Evolutionary conservation across 1,284 basidiomycete genomes (phyloP), one percentile per base, ranked within the genome.

Genomic region (Tilletia indica): DNA sequence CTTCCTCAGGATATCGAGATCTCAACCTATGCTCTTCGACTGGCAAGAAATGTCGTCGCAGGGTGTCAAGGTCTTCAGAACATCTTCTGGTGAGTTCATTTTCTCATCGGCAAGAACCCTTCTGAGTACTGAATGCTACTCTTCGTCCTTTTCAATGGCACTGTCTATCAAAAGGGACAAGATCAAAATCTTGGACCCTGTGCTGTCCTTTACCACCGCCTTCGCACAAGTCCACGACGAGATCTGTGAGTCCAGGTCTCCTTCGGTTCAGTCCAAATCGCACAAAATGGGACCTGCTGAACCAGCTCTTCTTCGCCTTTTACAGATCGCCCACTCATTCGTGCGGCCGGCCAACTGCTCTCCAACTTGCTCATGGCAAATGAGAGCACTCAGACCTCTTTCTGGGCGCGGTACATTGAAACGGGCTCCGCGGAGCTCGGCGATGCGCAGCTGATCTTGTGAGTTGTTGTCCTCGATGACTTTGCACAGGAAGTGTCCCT

Each of bases 281-380:
- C 11, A 34, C 68, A 34, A 68, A 68, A 14, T 42, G 25, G 25
- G 25, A 31, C 25, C 25, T 31, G 25, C 25, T 31, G 25, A 31
- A 31, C 25, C 25, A 31, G 25, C 25, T 31, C 25, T 31, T 31
- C 25, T 31, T 31, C 25, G 25, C 25, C 19, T 25, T 12, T 25
- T 54, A 16, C 34, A 64, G 61, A 64, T 21, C 61, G 61, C 4
- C 67, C 72, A 0, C 68, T 78, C 6, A 68, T 70, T 25, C 71
- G 77, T 8, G 61, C 76, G 1, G 72, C 69, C 4, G 73, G 64
- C 9, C 77, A 78, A 66, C 70, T 78, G 69, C 73, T 78, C 1
- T 74, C 75, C 54, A 78, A 78, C 34, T 69, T 76, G 12, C 71
- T 76, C 61, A 78, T 75, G 19, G 45, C 58, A 2, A 78, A 78